These are phyloP conservation scores for Metschnikowia lachancei DNA, from an alignment of 805 yeast species.

Conservation along the genomic window DNA sequence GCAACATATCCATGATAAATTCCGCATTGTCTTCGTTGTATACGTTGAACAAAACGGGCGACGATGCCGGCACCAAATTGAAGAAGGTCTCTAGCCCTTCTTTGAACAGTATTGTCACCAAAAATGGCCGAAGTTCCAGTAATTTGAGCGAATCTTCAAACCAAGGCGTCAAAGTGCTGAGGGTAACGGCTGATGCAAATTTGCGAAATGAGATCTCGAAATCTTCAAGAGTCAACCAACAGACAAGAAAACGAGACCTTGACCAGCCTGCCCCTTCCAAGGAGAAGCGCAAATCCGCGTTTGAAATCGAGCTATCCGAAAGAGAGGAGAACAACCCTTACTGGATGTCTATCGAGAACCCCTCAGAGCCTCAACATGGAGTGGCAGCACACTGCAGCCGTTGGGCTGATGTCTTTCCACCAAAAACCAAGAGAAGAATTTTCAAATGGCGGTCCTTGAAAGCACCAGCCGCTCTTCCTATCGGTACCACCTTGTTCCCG, in stretches of 20 bases:
- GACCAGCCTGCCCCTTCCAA: background rate
- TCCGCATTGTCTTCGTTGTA: slow-evolving; percentile 42
- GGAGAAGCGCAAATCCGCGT: slow-evolving; percentile 14
- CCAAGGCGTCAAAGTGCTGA: slow-evolving; percentile 2
- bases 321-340: slow-evolving; percentile 20
- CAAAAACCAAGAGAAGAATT: slow-evolving; percentile 57
- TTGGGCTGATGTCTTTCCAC: slow-evolving; percentile 91
- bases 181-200: slow-evolving; percentile 10
- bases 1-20: slow-evolving; percentile 25
- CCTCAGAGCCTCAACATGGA: slow-evolving; percentile 54
- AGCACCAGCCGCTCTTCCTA: slow-evolving; percentile 90
- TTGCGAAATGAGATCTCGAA: slow-evolving; percentile 8
- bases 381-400: slow-evolving; percentile 49
- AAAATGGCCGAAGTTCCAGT: slow-evolving; percentile 2
- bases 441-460: slow-evolving; percentile 92
- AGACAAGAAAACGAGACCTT: background rate
- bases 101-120: background rate
- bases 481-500: slow-evolving; percentile 78
- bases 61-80: slow-evolving; percentile 4
- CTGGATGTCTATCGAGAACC: slow-evolving; percentile 52
- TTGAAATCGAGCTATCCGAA: slow-evolving; percentile 13
- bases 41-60: slow-evolving; percentile 29
- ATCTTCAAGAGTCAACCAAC: background rate
- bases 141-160: slow-evolving; percentile 6
- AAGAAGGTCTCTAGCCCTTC: background rate